A percentile compares a stretch with the other conserved stretches of the same genome.
Conservation (phyloP, 2,329 filamentous ascomycete genomes). For the Gnomoniopsis smithogilvyi region DNA sequence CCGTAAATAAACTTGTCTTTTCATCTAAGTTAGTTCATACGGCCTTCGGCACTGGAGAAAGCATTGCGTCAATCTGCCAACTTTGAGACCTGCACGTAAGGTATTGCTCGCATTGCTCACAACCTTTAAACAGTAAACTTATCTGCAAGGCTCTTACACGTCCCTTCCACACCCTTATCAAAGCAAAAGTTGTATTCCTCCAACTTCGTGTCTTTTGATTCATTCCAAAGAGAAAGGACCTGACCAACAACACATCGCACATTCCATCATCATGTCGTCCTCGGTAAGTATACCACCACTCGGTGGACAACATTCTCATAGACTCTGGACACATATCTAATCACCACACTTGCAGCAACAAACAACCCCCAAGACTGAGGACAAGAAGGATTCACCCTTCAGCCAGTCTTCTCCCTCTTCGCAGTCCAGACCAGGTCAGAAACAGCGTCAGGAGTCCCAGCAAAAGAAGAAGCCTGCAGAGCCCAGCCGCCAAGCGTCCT, state of each 20-base stretch:
- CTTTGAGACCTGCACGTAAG: conserved; percentile 13
- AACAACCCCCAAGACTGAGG: conserved; percentile 11
- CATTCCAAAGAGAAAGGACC: neutral
- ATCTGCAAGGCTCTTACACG: conserved; percentile 8
- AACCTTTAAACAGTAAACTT: conserved; percentile 17
- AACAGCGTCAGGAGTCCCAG: conserved; percentile 12
- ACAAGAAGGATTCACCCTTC: conserved; percentile 8
- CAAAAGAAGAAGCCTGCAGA: neutral
- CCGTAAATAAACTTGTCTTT: neutral
- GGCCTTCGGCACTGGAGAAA: neutral
- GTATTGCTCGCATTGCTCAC: conserved; percentile 10
- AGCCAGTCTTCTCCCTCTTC: neutral
- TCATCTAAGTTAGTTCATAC: neutral
- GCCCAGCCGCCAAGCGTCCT: neutral
- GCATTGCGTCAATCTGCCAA: conserved; percentile 20
- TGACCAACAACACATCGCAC: neutral
- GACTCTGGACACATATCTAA: neutral
- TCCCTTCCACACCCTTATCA: neutral
- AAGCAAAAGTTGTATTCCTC: neutral
- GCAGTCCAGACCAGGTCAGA: neutral
- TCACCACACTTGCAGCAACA: conserved; percentile 14
- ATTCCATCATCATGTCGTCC: conserved; percentile 16
- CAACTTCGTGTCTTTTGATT: neutral
- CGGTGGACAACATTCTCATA: neutral
- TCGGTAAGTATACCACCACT: conserved; percentile 10